A percentile compares a stretch with the other conserved stretches of the same genome.
These are phyloP conservation scores for Ormosia emarginata DNA, from an alignment of 306 rosid genomes.

Conservation along the genomic window DNA sequence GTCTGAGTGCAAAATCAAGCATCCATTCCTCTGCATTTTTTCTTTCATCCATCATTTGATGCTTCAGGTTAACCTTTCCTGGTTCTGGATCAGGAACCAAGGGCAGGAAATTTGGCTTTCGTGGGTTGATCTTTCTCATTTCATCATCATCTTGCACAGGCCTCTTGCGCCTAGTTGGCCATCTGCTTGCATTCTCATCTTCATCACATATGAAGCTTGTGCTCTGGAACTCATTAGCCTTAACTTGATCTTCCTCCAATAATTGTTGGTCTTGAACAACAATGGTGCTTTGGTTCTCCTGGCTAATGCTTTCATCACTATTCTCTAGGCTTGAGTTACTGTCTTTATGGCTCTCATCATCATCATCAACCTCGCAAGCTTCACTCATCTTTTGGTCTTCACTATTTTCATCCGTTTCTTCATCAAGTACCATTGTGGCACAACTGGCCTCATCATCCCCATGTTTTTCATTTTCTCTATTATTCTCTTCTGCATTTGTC, in stretches of 20 bases:
- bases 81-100: constrained; percentile 48
- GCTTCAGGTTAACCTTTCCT: constrained; percentile 71
- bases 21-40: constrained; percentile 86
- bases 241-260: constrained; percentile 21
- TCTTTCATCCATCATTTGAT: constrained; percentile 64
- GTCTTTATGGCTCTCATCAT: constrained; percentile 21
- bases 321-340: constrained; percentile 11
- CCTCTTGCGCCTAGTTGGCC: constrained; percentile 37
- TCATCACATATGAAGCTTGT: constrained; percentile 23
- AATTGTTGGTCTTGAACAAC: constrained; percentile 4
- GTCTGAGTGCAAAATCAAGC: constrained; percentile 75
- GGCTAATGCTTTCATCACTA: background rate
- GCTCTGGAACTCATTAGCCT: background rate
- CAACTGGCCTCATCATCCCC: constrained; percentile 12
- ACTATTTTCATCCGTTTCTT: constrained; percentile 2
- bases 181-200: constrained; percentile 19
- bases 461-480: constrained; percentile 24
- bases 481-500: constrained; percentile 22
- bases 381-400: constrained; percentile 12
- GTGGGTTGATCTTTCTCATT: constrained; percentile 47
- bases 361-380: constrained; percentile 16
- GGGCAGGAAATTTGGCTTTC: constrained; percentile 65
- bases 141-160: constrained; percentile 42
- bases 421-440: constrained; percentile 12
- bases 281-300: background rate